Evolutionary conservation across 176 grass and related monocot species (phyloP).

Genomic region (Bothriochloa decipiens): DNA sequence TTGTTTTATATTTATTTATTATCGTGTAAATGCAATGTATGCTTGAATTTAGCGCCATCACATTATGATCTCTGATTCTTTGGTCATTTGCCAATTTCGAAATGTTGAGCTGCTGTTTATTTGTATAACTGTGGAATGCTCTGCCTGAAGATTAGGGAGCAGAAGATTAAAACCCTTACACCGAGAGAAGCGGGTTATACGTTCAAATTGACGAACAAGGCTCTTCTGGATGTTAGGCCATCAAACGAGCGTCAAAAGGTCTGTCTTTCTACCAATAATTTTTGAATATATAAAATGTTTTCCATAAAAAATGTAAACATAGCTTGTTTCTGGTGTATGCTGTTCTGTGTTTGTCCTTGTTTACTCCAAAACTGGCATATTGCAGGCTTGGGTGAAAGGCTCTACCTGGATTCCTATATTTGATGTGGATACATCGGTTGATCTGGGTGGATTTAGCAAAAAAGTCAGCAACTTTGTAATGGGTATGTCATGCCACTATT

Average conservation of each 20-base stretch:
- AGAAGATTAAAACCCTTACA: constrained; percentile 90
- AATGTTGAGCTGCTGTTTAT: constrained; percentile 14
- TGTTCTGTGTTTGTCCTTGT: background rate
- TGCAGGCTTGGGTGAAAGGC: constrained; percentile 92
- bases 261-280: background rate
- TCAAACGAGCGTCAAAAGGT: constrained; percentile 87
- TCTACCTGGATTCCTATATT: constrained; percentile 97
- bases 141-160: constrained; percentile 86
- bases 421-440: constrained; percentile 61
- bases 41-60: background rate
- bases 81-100: background rate
- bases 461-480: constrained; percentile 89
- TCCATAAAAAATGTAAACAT: background rate
- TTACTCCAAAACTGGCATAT: background rate
- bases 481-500: constrained; percentile 58
- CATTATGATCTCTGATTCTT: background rate
- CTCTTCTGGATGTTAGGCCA: constrained; percentile 90
- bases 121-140: constrained; percentile 31
- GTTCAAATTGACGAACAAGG: constrained; percentile 79
- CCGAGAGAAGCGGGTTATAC: constrained; percentile 96
- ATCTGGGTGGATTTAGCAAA: constrained; percentile 62
- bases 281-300: background rate
- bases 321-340: background rate
- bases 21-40: background rate
- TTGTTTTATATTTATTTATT: background rate